Conservation (phyloP, 441 rosid species). For the Manihot esculenta region DNA sequence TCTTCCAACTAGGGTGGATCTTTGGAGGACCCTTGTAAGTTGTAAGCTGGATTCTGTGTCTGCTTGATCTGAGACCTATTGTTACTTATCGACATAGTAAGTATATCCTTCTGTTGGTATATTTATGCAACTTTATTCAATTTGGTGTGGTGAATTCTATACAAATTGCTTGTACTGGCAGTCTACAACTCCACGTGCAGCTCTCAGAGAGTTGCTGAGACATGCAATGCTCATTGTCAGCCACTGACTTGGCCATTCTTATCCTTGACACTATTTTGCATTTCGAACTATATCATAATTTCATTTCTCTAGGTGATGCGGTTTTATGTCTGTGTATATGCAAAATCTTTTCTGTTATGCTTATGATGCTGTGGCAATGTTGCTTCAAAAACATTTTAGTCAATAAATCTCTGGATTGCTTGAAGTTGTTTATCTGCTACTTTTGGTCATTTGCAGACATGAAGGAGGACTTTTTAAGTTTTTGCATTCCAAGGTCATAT, state of each 20-base stretch:
- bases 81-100: neutral
- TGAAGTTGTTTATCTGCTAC: slow-evolving; percentile 1
- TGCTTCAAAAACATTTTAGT: neutral
- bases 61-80: neutral
- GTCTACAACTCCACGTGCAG: neutral
- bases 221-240: neutral
- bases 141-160: too few species aligned
- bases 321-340: too few species aligned
- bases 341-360: too few species aligned
- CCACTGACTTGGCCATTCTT: neutral
- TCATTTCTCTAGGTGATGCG: neutral
- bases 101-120: neutral
- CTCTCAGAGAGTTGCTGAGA: neutral
- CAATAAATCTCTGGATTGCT: neutral
- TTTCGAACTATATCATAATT: neutral
- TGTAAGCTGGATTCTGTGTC: neutral
- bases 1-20: neutral
- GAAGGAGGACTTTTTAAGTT: slow-evolving; percentile 82
- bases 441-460: slow-evolving; percentile 46
- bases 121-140: neutral
- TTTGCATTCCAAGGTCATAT: slow-evolving; percentile 47
- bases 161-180: neutral
- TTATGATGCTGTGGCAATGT: neutral
- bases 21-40: neutral
- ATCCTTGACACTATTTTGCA: neutral